Evolutionary conservation across 1,139 yeast species (phyloP).

Genomic region (Arxiozyma slooffiae): DNA sequence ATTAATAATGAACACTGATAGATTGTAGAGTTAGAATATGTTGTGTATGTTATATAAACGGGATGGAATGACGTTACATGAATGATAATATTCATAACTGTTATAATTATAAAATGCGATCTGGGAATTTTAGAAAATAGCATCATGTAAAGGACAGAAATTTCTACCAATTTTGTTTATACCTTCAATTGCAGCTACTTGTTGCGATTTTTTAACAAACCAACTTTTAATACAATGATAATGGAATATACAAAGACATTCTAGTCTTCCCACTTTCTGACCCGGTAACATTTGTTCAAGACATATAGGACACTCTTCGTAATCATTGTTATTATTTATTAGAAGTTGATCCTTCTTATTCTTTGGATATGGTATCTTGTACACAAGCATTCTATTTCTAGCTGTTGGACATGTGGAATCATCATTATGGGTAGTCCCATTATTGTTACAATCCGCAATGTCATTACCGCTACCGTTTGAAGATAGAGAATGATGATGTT

Average conservation of each 20-base stretch:
- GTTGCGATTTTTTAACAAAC: slow-evolving; percentile 71
- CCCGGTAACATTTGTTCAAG: slow-evolving; percentile 80
- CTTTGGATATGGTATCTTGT: slow-evolving; percentile 49
- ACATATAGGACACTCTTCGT: slow-evolving; percentile 84
- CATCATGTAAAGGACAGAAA: slow-evolving; percentile 26
- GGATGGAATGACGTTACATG: background rate
- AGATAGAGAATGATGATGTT: slow-evolving; percentile 34
- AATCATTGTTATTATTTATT: slow-evolving; percentile 27
- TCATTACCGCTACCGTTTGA: background rate
- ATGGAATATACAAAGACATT: slow-evolving; percentile 90
- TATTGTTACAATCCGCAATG: background rate
- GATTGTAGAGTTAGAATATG: background rate
- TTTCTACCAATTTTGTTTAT: slow-evolving; percentile 9
- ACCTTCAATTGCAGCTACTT: slow-evolving; percentile 9
- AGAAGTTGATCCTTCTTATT: slow-evolving; percentile 8
- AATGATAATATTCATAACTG: background rate
- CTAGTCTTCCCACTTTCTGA: slow-evolving; percentile 82
- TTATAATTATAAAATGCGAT: no score
- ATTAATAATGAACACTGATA: background rate
- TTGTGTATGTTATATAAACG: background rate
- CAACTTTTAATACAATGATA: slow-evolving; percentile 82
- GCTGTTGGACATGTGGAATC: slow-evolving; percentile 5
- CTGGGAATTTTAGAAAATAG: slow-evolving; percentile 7
- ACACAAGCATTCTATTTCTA: slow-evolving; percentile 78
- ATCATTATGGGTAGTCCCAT: background rate